Base-by-base conservation (phyloP, 495 filamentous ascomycete species). In the Clohesyomyces aquaticus region DNA sequence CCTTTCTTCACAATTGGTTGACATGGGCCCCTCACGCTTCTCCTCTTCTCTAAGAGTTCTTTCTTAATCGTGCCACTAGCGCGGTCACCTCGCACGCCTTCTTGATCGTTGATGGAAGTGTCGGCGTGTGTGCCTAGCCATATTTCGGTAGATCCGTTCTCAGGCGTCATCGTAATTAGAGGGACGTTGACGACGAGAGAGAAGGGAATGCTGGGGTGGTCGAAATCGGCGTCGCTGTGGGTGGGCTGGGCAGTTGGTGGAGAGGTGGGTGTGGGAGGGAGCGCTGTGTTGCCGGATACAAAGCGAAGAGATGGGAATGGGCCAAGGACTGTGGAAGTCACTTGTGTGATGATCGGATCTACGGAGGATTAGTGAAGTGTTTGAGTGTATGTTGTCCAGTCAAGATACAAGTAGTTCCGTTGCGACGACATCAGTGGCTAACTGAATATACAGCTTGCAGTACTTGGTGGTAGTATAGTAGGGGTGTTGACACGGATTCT, bases 101-200 rank as follows among this genome's bases (percentile, higher is more conserved):
- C 78, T 69, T 85, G 82, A 6, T 73, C 75, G 41, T 71, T 68
- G 1, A 79, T 65, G 16, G 66, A 73, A 27, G 55, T 63, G 18
- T 72, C 64, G 21, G 49, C 60, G 62, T 86, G 84, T 1, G 82
- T 85, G 1, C 84, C 84, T 6, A 85, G 77, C 83, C 83, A 86
- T 12, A 86, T 60, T 65, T 87, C 84, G 0, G 84, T 87, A 0
- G 77, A 78, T 6, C 84, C 84, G 59, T 85, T 86, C 49, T 81
- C 74, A 2, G 78, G 72, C 0, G 77, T 80, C 77, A 82, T 82
- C 22, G 75, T 75, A 23, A 81, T 71, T 1, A 86, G 74, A 0
- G 81, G 81, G 3, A 85, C 73, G 55, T 85, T 86, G 55, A 85
- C 70, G 9, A 85, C 79, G 4, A 81, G 72, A 1, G 80, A 79